A percentile compares a stretch with the other conserved stretches of the same genome.
These are phyloP conservation scores for Mangifera indica DNA, from an alignment of 345 rosid species.

Conservation along the genomic window DNA sequence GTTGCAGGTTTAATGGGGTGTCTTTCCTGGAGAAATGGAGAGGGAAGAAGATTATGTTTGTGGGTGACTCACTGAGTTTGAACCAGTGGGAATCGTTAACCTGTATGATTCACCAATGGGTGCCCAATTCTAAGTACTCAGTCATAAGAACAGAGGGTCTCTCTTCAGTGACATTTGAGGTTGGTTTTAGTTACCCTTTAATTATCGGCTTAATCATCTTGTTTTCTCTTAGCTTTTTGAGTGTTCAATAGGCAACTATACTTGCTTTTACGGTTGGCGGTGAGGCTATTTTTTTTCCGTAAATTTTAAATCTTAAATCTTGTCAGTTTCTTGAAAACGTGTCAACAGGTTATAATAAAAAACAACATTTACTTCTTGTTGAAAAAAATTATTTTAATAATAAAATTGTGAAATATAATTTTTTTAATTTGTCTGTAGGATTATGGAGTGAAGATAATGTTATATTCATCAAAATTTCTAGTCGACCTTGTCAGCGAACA, in stretches of 20 bases:
- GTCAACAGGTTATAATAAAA: not conserved
- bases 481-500: constrained; percentile 55
- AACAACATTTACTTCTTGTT: no score
- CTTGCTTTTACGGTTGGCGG: constrained; percentile 28
- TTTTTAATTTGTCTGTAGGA: constrained; percentile 56
- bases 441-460: constrained; percentile 49
- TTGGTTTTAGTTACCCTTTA: constrained; percentile 17
- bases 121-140: constrained; percentile 56
- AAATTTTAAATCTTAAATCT: no score
- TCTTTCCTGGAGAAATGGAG: constrained; percentile 73
- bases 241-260: constrained; percentile 7
- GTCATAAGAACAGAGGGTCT: constrained; percentile 47
- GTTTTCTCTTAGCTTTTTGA: not conserved
- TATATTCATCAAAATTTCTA: constrained; percentile 60
- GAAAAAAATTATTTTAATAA: no score
- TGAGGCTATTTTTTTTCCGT: not conserved
- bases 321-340: not conserved
- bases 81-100: constrained; percentile 81
- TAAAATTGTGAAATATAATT: no score
- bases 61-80: constrained; percentile 87
- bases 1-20: constrained; percentile 74
- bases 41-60: constrained; percentile 97
- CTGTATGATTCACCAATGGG: constrained; percentile 68
- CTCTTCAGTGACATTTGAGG: constrained; percentile 66
- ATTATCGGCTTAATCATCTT: not conserved